Evolutionary conservation across 148 eudicot species (phyloP).

Genomic region (Rhododendron ferrugineum): DNA sequence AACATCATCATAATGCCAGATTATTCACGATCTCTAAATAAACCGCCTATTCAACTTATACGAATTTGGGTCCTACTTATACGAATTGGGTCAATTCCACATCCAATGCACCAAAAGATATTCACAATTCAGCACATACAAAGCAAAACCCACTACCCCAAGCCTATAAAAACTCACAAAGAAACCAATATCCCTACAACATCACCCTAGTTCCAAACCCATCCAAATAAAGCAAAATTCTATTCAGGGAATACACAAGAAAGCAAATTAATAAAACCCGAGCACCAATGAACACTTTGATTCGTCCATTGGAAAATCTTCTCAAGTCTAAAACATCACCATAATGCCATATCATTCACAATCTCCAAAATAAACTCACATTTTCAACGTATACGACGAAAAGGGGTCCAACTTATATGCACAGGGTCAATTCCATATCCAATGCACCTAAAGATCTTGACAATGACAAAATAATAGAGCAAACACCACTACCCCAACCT

Average conservation of each 20-base stretch:
- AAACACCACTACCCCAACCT: neutral
- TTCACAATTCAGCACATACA: neutral
- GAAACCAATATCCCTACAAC: neutral
- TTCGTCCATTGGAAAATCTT: conserved; percentile 56
- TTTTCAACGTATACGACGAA: neutral
- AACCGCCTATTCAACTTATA: neutral
- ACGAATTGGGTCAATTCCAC: neutral
- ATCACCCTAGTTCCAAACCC: neutral
- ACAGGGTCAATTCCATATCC: neutral
- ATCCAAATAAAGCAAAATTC: neutral
- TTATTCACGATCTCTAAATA: neutral
- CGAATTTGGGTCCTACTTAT: neutral
- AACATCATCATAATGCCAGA: neutral
- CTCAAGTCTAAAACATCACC: conserved; percentile 22
- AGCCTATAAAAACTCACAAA: neutral
- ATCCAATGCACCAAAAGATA: neutral
- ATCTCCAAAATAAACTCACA: neutral
- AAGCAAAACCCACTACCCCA: neutral
- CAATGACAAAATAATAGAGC: neutral
- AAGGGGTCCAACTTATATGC: neutral
- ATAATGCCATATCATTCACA: neutral
- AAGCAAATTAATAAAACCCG: conserved; percentile 33
- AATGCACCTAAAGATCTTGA: neutral
- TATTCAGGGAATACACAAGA: neutral
- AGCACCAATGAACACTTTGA: conserved; percentile 77